Base-by-base conservation (phyloP, 345 rosid species). In the Physaria fendleri region DNA sequence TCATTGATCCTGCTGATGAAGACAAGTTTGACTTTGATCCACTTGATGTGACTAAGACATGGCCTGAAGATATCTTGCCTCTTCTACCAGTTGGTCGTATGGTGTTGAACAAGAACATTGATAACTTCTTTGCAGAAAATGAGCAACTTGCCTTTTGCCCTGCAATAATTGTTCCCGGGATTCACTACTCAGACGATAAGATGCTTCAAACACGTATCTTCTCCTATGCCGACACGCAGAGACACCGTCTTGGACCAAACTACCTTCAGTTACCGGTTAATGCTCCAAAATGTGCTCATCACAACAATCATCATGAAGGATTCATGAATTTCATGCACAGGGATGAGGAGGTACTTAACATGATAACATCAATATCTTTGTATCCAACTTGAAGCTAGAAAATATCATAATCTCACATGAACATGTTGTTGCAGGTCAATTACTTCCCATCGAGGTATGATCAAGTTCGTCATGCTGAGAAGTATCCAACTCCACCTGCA, bases 231-330 rank as follows among this genome's bases (percentile, higher is more conserved):
- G 99, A 93, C 74, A 90, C 99, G 3, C 99, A 93, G 77, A 83
- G 99, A 72, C 95, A 93, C 73, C 90, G 99, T 18, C 97, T 93
- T 52, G 99, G 99, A 65, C 99, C 99, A 7, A 93, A 93, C 83
- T 93, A 93, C 71, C 84, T 93, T 56, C 99, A 82, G 74, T 80
- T 93, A 30, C 99, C 99, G 49, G 95, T 66, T 18, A 93, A 93
- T 77, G 91, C 99, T 23, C 97, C 99, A 68, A 90, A 93, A 74
- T 90, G 95, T 47, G 74, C 88, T 67, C 96, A 90, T 69, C 96
- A 87, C 79, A 90, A 93, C 82, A 93, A 89, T 59, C 99, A 93
- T 58, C 82, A 88, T 46, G 99, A 89, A 0, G 99, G 99, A 55
- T 79, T 78, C 80, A 89, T 89, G 97, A 93, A 93, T 54, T 77